Percentiles rank a stretch among this genome's conserved stretches.
Evolutionary conservation across 2,329 filamentous ascomycete species (phyloP).

Genomic region (Metarhizium album): DNA sequence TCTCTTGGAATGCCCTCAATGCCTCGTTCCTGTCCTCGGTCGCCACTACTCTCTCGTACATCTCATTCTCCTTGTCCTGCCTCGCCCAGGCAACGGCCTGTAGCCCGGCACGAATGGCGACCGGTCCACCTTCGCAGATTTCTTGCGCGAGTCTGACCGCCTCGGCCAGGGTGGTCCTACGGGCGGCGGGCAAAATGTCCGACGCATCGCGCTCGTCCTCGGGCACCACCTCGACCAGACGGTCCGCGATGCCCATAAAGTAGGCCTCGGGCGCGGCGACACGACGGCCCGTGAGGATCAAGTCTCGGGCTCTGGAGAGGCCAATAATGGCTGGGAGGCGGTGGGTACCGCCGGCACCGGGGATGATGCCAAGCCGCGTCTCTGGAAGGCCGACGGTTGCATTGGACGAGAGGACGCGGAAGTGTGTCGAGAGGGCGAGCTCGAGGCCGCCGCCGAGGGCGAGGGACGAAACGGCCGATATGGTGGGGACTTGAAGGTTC

Average conservation of each 20-base stretch:
- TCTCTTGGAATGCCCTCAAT: conserved; percentile 65
- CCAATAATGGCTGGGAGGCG: conserved; percentile 78
- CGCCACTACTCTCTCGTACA: conserved; percentile 72
- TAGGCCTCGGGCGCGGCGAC: conserved; percentile 79
- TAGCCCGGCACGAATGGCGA: conserved; percentile 71
- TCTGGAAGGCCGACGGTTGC: conserved; percentile 78
- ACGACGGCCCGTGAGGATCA: conserved; percentile 82
- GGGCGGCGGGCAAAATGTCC: conserved; percentile 44
- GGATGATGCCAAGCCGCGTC: conserved; percentile 86
- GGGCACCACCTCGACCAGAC: conserved; percentile 70
- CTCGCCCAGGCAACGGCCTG: conserved; percentile 63
- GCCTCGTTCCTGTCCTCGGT: conserved; percentile 87
- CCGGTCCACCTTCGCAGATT: conserved; percentile 82
- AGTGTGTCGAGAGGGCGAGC: conserved; percentile 77
- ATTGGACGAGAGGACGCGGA: conserved; percentile 76
- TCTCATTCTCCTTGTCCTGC: conserved; percentile 73
- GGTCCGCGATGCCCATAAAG: conserved; percentile 79
- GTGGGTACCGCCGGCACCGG: conserved; percentile 86
- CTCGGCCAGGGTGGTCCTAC: conserved; percentile 60
- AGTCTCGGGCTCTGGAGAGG: conserved; percentile 68
- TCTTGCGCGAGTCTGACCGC: conserved; percentile 69
- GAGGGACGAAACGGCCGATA: conserved; percentile 73
- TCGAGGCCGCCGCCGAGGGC: conserved; percentile 92
- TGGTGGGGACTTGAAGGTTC: conserved; percentile 74
- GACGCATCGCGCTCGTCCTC: conserved; percentile 31